Base-by-base conservation (phyloP, 371 early-diverging fungal genomes). In the Rhizopus delemar region DNA sequence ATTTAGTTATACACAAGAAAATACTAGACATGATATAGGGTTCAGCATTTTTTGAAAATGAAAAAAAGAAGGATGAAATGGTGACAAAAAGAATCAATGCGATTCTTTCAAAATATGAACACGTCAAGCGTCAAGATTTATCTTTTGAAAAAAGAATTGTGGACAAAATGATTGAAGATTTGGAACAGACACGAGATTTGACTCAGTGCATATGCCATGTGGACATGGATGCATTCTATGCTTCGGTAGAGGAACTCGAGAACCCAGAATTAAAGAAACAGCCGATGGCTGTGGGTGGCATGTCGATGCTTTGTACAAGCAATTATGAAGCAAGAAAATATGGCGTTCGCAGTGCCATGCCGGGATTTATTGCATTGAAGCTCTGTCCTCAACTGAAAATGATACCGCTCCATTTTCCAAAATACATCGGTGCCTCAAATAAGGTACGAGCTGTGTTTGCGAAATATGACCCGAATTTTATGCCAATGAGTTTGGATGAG, bases 171-270 rank as follows among this genome's bases (percentile, higher is more conserved):
- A 63, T 83, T 9, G 49, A 60, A 12, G 70, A 69, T 22, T 46
- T 83, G 15, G 85, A 86, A 52, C 48, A 56, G 2, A 68, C 54
- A 1, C 51, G 86, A 8, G 82, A 86, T 51, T 54, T 84, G 31
- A 65, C 68, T 22, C 74, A 74, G 39, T 66, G 56, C 31, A 86
- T 89, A 28, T 83, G 83, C 31, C 86, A 86, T 71, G 72, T 90
- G 36, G 89, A 88, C 65, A 88, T 87, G 88, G 82, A 80, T 51
- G 86, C 90, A 1, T 91, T 88, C 50, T 91, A 88, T 65, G 90
- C 90, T 0, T 80, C 86, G 0, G 86, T 89, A 2, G 90, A 91
- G 71, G 86, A 86, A 70, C 73, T 86, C 4, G 86, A 86, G 36
- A 60, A 80, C 3, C 87, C 89, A 0, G 74, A 65, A 12, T 41